Evolutionary conservation across 129 eudicot genomes (phyloP).

Genomic region (Tanacetum coccineum): DNA sequence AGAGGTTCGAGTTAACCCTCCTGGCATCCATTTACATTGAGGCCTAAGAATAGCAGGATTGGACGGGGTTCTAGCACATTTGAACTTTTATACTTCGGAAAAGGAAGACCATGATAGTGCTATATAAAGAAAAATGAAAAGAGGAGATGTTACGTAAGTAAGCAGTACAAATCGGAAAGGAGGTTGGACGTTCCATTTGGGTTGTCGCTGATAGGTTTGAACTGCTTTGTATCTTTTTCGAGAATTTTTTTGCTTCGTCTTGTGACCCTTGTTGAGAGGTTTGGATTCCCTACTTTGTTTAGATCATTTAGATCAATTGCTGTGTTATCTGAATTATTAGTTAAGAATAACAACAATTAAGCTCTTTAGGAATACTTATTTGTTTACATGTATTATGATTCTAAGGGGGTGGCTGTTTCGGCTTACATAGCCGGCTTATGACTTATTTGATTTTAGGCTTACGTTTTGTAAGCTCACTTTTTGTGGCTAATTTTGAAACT

Average conservation of each 20-base stretch:
- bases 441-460: no score
- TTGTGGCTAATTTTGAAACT: no score
- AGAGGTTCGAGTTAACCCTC: conserved; percentile 66
- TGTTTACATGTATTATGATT: no score
- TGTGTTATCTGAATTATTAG: not conserved
- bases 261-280: conserved; percentile 56
- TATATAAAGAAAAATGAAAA: not conserved
- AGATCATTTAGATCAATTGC: conserved; percentile 69
- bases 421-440: no score
- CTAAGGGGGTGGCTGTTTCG: no score
- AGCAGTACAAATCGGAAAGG: conserved; percentile 80
- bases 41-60: conserved; percentile 79
- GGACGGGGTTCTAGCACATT: conserved; percentile 58
- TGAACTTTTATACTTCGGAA: not conserved
- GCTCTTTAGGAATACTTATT: no score
- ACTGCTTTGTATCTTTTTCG: conserved; percentile 69
- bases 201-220: conserved; percentile 81
- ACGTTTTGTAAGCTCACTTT: no score
- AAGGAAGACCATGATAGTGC: not conserved
- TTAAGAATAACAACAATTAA: no score
- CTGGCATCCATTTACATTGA: conserved; percentile 72
- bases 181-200: conserved; percentile 75
- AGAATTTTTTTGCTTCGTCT: conserved; percentile 70
- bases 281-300: conserved; percentile 85
- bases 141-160: no score